Conservation (phyloP, 805 yeast species). For the Candida vartiovaarae region DNA sequence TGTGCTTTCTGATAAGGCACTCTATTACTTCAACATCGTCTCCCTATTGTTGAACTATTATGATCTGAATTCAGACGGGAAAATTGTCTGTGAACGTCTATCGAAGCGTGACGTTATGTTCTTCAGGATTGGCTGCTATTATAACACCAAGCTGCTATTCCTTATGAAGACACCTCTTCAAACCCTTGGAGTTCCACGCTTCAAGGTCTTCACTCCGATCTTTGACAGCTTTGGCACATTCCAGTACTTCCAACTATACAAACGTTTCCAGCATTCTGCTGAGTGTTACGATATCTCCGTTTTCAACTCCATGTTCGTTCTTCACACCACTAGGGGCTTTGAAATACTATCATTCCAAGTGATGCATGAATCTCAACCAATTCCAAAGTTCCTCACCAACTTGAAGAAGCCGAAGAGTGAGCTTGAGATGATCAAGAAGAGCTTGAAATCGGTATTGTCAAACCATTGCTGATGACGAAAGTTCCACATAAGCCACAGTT, state of each 20-base stretch:
- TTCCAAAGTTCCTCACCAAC: slow-evolving; percentile 39
- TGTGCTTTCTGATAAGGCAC: slow-evolving; percentile 48
- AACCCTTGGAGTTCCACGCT: slow-evolving; percentile 35
- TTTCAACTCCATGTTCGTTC: slow-evolving; percentile 59
- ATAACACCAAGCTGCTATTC: slow-evolving; percentile 50
- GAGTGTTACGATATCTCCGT: slow-evolving; percentile 57
- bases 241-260: slow-evolving; percentile 36
- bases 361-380: slow-evolving; percentile 43
- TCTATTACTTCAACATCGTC: slow-evolving; percentile 59
- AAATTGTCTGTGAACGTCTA: slow-evolving; percentile 40
- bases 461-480: slow-evolving; percentile 59
- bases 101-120: slow-evolving; percentile 49
- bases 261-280: slow-evolving; percentile 43
- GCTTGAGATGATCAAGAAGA: slow-evolving; percentile 34
- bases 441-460: slow-evolving; percentile 29
- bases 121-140: slow-evolving; percentile 65
- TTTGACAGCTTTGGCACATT: slow-evolving; percentile 43
- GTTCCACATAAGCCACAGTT: slow-evolving; percentile 47
- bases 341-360: slow-evolving; percentile 57
- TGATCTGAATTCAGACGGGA: slow-evolving; percentile 29
- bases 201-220: slow-evolving; percentile 51
- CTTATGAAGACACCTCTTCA: slow-evolving; percentile 41
- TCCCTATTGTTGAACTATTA: slow-evolving; percentile 54
- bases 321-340: slow-evolving; percentile 61
- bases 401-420: slow-evolving; percentile 21